Evolutionary conservation across 164 flowering plant genomes (phyloP).

Genomic region (Echeveria elegans): DNA sequence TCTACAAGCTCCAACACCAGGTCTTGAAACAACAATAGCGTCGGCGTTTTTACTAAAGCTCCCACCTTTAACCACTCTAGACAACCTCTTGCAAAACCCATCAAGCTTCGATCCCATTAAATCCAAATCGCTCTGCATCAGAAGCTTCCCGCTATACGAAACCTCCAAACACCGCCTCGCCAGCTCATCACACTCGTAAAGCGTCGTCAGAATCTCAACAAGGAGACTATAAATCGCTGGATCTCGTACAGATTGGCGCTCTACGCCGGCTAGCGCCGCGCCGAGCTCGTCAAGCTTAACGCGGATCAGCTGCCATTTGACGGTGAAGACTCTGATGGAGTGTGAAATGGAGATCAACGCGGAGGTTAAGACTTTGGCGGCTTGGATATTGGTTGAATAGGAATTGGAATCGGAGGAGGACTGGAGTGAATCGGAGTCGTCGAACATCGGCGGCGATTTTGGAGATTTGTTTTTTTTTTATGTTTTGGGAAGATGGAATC

Average conservation of each 20-base stretch:
- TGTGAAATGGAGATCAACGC: conserved; percentile 49
- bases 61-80: conserved; percentile 46
- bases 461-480: background rate
- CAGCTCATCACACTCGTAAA: conserved; percentile 38
- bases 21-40: conserved; percentile 71
- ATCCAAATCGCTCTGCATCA: conserved; percentile 94
- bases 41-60: conserved; percentile 24
- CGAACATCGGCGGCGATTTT: background rate
- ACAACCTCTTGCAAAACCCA: conserved; percentile 32
- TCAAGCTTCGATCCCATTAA: conserved; percentile 44
- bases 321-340: conserved; percentile 48
- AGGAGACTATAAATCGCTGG: conserved; percentile 21
- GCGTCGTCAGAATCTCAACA: conserved; percentile 21
- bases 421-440: background rate
- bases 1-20: conserved; percentile 38
- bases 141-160: conserved; percentile 81
- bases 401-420: background rate
- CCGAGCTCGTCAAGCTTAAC: conserved; percentile 63
- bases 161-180: conserved; percentile 52
- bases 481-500: background rate
- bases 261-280: conserved; percentile 39
- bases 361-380: conserved; percentile 29
- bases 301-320: conserved; percentile 67
- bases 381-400: conserved; percentile 18
- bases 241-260: conserved; percentile 28